Conservation (phyloP, 202 grass and related monocot genomes). For the Setaria viridis region DNA sequence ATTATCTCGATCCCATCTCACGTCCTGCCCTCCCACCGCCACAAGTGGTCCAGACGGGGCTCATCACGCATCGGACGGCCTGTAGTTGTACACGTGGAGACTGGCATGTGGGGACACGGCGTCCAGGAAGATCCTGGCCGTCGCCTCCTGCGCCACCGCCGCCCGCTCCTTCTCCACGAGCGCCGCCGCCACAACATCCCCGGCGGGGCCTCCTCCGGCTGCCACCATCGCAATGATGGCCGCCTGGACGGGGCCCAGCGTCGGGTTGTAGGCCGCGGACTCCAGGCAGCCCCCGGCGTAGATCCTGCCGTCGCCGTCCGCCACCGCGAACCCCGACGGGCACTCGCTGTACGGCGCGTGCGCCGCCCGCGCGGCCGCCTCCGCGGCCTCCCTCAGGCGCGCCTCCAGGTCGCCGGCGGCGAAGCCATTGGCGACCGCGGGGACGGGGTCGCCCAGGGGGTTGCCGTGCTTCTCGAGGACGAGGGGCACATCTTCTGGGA, state of each 20-base stretch:
- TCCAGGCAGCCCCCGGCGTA: slow-evolving; percentile 77
- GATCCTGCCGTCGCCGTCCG: slow-evolving; percentile 64
- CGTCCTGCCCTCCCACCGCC: slow-evolving; percentile 9
- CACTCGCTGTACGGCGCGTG: slow-evolving; percentile 90
- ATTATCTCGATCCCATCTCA: slow-evolving; percentile 53
- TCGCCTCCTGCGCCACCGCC: slow-evolving; percentile 76
- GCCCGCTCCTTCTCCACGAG: slow-evolving; percentile 80
- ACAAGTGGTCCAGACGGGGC: background rate
- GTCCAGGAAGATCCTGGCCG: slow-evolving; percentile 80
- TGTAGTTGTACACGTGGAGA: slow-evolving; percentile 82
- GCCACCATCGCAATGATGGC: slow-evolving; percentile 75
- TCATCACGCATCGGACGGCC: slow-evolving; percentile 51
- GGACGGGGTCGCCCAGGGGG: slow-evolving; percentile 44
- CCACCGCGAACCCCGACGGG: slow-evolving; percentile 86
- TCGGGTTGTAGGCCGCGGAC: slow-evolving; percentile 93
- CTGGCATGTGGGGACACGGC: slow-evolving; percentile 73
- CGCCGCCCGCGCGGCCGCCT: slow-evolving; percentile 67
- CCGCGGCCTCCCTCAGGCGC: slow-evolving; percentile 63
- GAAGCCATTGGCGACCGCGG: slow-evolving; percentile 38
- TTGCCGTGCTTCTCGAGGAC: slow-evolving; percentile 88
- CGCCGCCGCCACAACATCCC: slow-evolving; percentile 67
- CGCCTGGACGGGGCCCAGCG: slow-evolving; percentile 81
- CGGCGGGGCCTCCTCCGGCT: slow-evolving; percentile 38
- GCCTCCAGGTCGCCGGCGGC: slow-evolving; percentile 37
- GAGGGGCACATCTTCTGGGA: slow-evolving; percentile 66